Evolutionary conservation across 768 basidiomycete species (phyloP).

Genomic region (Mrakia frigida): DNA sequence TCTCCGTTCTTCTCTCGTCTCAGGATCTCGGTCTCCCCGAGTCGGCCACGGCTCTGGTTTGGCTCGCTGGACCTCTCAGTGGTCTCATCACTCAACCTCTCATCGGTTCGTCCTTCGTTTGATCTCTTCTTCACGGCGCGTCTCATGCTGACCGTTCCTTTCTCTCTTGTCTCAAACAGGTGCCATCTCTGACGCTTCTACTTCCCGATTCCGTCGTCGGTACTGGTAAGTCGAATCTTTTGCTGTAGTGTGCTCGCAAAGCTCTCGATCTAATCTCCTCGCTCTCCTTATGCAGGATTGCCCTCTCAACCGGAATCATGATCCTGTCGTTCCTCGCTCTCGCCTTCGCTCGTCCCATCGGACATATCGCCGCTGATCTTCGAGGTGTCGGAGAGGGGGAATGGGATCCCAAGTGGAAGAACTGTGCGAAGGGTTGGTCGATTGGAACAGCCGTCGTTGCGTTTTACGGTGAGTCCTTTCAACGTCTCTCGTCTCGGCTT

Average conservation of each 20-base stretch:
- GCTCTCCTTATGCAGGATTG: constrained; percentile 49
- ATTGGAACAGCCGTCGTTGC: constrained; percentile 81
- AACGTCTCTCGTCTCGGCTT: too few relatives aligned
- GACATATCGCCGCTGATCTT: constrained; percentile 68
- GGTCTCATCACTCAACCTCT: constrained; percentile 95
- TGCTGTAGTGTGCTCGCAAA: neutral
- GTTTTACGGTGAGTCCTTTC: constrained; percentile 62
- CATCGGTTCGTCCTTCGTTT: constrained; percentile 58
- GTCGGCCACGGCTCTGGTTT: constrained; percentile 86
- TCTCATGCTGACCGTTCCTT: neutral
- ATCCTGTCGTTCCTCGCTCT: constrained; percentile 69
- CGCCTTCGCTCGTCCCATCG: constrained; percentile 73
- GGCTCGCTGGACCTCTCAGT: constrained; percentile 67
- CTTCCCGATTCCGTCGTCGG: constrained; percentile 83
- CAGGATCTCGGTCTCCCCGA: constrained; percentile 66
- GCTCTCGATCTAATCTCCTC: neutral
- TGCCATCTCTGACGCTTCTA: constrained; percentile 90
- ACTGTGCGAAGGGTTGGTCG: constrained; percentile 59
- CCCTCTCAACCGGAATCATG: constrained; percentile 76
- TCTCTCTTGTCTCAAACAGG: constrained; percentile 49
- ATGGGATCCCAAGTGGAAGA: constrained; percentile 72
- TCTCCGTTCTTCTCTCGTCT: neutral
- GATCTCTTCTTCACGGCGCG: neutral
- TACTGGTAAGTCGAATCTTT: constrained; percentile 52
- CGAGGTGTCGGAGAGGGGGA: constrained; percentile 70